Conservation (phyloP, 1,284 basidiomycete species). For the Puccinia hordei region DNA sequence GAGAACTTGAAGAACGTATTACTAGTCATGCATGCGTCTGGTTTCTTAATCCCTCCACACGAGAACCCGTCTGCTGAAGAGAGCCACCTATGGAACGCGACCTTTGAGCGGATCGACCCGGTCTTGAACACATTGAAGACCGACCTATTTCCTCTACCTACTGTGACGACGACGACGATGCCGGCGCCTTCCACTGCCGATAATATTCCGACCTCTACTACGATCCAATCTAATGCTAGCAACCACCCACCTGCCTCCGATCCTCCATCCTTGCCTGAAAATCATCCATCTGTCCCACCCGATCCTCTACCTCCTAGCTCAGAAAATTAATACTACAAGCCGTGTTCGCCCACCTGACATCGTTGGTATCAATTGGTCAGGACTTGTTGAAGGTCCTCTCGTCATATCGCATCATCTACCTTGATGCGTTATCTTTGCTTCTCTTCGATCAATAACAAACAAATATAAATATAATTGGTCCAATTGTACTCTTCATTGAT, state of each 20-base stretch:
- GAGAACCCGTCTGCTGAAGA: conserved; percentile 70
- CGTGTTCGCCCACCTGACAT: too few species aligned
- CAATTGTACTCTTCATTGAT: too few species aligned
- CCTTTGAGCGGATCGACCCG: conserved; percentile 78
- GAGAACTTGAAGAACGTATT: conserved; percentile 97
- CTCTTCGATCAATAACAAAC: too few species aligned
- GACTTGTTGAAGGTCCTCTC: too few species aligned
- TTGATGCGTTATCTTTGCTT: too few species aligned
- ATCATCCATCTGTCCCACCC: not conserved
- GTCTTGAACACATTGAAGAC: conserved; percentile 84
- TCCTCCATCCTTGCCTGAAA: not conserved
- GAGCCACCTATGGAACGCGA: conserved; percentile 76
- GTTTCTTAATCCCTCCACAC: conserved; percentile 74
- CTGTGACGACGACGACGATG: not conserved
- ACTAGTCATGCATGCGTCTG: conserved; percentile 89
- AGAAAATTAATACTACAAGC: not conserved
- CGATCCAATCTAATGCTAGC: not conserved
- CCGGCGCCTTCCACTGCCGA: not conserved
- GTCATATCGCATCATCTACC: too few species aligned
- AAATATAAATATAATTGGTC: too few species aligned
- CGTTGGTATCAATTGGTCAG: too few species aligned
- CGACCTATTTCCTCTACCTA: conserved; percentile 63
- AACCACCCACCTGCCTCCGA: not conserved
- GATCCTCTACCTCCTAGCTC: not conserved
- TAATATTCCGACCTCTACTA: not conserved